A percentile compares a stretch with the other conserved stretches of the same genome.
Conservation (phyloP, 495 filamentous ascomycete genomes). For the Neurospora sp. region DNA sequence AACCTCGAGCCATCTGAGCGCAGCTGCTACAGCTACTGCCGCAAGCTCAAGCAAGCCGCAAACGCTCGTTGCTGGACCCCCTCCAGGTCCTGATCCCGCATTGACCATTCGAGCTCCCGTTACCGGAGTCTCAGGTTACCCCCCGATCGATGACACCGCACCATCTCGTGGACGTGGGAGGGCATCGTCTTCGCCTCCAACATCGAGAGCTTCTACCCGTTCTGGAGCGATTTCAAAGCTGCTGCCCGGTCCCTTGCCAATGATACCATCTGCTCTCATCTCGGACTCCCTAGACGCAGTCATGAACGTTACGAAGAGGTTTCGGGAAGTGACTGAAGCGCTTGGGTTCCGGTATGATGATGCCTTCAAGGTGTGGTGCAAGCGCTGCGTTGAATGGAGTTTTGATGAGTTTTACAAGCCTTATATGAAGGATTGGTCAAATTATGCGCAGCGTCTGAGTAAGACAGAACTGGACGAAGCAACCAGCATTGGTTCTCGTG, state of each 20-base stretch:
- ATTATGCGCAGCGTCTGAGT: background rate
- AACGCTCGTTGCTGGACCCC: background rate
- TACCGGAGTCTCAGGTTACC: background rate
- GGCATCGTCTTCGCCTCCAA: background rate
- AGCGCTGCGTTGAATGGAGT: background rate
- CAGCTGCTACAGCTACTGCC: too few relatives aligned
- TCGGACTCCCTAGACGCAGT: background rate
- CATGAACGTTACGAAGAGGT: background rate
- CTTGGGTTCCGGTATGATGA: background rate
- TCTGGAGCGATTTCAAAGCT: background rate
- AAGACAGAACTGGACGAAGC: background rate
- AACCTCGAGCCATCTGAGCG: too few relatives aligned
- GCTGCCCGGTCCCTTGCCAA: background rate
- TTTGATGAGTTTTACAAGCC: background rate
- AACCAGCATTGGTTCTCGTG: background rate
- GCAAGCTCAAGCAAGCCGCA: too few relatives aligned
- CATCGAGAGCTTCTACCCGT: background rate
- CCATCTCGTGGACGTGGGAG: background rate
- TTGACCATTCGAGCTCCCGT: too few relatives aligned
- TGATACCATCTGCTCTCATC: background rate
- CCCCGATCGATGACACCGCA: background rate
- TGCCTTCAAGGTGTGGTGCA: background rate
- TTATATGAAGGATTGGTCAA: background rate
- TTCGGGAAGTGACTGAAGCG: background rate
- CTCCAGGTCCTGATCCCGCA: background rate